Conservation (phyloP, 2,329 filamentous ascomycete genomes). For the Colletotrichum lindemuthianum region DNA sequence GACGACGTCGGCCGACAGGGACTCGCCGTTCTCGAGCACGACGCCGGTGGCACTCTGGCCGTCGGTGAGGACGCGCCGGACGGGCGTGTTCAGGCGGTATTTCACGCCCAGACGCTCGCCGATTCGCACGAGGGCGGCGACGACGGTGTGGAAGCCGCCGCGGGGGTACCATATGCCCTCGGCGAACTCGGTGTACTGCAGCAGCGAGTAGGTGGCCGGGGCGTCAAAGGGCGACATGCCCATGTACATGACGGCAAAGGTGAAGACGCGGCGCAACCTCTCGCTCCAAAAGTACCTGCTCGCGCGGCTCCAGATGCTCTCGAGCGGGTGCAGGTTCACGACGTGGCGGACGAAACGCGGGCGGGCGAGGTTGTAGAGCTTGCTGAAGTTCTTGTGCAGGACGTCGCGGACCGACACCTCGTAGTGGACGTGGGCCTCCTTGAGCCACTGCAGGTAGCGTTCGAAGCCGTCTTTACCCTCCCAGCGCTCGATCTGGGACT, state of each 20-base stretch:
- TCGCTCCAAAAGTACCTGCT: slow-evolving; percentile 76
- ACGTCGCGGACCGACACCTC: slow-evolving; percentile 74
- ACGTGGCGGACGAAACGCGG: slow-evolving; percentile 68
- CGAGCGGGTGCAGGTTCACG: slow-evolving; percentile 73
- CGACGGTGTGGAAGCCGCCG: slow-evolving; percentile 75
- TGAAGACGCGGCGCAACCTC: slow-evolving; percentile 75
- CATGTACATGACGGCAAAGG: slow-evolving; percentile 86
- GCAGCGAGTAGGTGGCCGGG: slow-evolving; percentile 76
- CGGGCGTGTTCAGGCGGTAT: slow-evolving; percentile 68
- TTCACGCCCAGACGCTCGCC: slow-evolving; percentile 70
- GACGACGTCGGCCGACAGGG: slow-evolving; percentile 71
- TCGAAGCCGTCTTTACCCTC: slow-evolving; percentile 78
- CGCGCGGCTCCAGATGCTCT: slow-evolving; percentile 74
- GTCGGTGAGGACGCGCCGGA: slow-evolving; percentile 66
- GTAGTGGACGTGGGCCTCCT: slow-evolving; percentile 76
- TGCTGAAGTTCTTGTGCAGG: slow-evolving; percentile 73
- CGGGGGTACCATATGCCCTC: slow-evolving; percentile 82
- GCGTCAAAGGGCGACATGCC: slow-evolving; percentile 83
- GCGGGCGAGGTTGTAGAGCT: slow-evolving; percentile 64
- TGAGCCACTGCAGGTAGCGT: slow-evolving; percentile 73
- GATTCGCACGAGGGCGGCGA: slow-evolving; percentile 71
- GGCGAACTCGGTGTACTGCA: slow-evolving; percentile 80
- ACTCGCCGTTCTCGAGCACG: slow-evolving; percentile 64
- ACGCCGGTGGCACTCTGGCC: slow-evolving; percentile 68
- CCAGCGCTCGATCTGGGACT: slow-evolving; percentile 75